Evolutionary conservation across 305 asterid species (phyloP).

Genomic region (Andrographis paniculata): DNA sequence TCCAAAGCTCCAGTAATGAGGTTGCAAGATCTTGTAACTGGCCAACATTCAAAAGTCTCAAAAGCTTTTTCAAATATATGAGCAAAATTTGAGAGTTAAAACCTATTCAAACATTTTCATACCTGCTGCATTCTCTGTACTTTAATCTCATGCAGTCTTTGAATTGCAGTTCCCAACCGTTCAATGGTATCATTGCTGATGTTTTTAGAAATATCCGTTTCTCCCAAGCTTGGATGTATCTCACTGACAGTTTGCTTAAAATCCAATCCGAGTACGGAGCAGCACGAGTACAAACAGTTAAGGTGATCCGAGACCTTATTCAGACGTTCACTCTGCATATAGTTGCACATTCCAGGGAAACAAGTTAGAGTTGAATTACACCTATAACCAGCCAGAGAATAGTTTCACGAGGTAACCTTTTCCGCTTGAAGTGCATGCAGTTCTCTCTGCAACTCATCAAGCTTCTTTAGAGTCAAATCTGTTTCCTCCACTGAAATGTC

Average conservation of each 20-base stretch:
- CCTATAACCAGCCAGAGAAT: constrained; percentile 8
- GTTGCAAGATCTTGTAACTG: constrained; percentile 94
- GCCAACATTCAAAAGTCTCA: constrained; percentile 18
- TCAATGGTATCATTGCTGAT: constrained; percentile 66
- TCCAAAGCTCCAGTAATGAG: constrained; percentile 91
- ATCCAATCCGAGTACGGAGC: constrained; percentile 91
- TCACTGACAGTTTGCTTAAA: constrained; percentile 58
- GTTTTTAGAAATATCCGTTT: constrained; percentile 55
- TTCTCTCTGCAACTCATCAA: constrained; percentile 71
- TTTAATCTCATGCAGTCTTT: constrained; percentile 59
- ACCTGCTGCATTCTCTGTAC: constrained; percentile 86
- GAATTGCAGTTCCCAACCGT: constrained; percentile 51
- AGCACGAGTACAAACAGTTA: constrained; percentile 57
- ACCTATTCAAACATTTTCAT: constrained; percentile 12
- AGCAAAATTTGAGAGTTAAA: constrained; percentile 5
- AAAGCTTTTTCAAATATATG: constrained; percentile 1
- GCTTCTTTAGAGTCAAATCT: constrained; percentile 72
- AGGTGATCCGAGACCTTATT: constrained; percentile 67
- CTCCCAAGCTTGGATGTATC: constrained; percentile 83
- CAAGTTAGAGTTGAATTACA: constrained; percentile 10
- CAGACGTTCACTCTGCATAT: constrained; percentile 75
- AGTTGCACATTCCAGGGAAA: constrained; percentile 14
- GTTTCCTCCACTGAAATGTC: constrained; percentile 48
- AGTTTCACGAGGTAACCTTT: constrained; percentile 39
- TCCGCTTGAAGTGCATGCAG: constrained; percentile 75